phyloP scores from a whole-genome alignment of 2,329 filamentous ascomycete genomes.

The Colletotrichum magnum region DNA sequence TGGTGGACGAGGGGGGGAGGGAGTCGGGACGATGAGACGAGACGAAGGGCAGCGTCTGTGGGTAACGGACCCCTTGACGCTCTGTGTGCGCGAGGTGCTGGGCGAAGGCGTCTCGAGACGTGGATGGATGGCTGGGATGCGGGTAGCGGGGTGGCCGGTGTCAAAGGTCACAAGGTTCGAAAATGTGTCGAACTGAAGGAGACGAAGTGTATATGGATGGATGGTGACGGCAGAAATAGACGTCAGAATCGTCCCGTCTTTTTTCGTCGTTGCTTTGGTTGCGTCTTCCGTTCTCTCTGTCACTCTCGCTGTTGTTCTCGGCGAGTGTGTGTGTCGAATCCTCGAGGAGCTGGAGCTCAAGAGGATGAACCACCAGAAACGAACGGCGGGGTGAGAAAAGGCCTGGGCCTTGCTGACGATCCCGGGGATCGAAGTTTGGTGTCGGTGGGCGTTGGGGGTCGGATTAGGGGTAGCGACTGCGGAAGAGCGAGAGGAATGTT shows the following conservation, averaged over 20 bases:
- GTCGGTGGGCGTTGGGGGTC: background rate
- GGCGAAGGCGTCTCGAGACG: slow-evolving; percentile 21
- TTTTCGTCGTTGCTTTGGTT: no score
- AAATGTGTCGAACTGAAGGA: slow-evolving; percentile 16
- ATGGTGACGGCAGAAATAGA: slow-evolving; percentile 5
- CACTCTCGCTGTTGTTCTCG: no score
- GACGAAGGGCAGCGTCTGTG: slow-evolving; percentile 39
- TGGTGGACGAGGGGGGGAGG: slow-evolving; percentile 7
- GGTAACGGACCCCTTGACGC: slow-evolving; percentile 37
- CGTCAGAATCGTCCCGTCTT: slow-evolving; percentile 5
- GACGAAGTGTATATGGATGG: no score
- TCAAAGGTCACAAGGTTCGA: slow-evolving; percentile 27
- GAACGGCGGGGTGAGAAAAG: slow-evolving; percentile 15
- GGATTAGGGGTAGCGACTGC: slow-evolving; percentile 25
- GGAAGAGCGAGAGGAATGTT: slow-evolving; percentile 22
- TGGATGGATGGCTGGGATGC: slow-evolving; percentile 28
- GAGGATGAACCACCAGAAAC: slow-evolving; percentile 16
- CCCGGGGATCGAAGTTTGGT: slow-evolving; percentile 7
- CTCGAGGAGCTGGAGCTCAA: background rate
- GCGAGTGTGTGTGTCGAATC: no score
- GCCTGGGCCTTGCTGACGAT: slow-evolving; percentile 17
- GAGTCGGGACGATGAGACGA: slow-evolving; percentile 35
- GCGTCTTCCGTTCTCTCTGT: no score
- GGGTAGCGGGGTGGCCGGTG: slow-evolving; percentile 30
- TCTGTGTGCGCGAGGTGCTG: slow-evolving; percentile 32